Evolutionary conservation across 495 filamentous ascomycete species (phyloP), one percentile per base, ranked within the genome.

Genomic region (Sporormia fimetaria): DNA sequence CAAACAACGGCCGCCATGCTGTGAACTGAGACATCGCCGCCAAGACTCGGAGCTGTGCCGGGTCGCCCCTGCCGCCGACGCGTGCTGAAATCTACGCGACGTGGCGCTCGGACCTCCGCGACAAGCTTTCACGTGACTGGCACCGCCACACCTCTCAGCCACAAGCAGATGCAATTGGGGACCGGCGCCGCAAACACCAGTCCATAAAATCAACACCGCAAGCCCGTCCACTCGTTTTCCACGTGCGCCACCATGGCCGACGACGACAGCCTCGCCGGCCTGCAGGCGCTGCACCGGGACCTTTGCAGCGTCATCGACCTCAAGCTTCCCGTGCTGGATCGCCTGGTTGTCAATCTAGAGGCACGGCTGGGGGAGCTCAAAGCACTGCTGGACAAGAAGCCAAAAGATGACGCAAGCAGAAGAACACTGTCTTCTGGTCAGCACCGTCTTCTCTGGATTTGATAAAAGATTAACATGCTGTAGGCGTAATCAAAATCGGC

Each of bases 261-360:
- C 32, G 57, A 68, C 40, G 70, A 73, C 52, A 70, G 66, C 40
- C 67, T 86, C 56, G 75, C 73, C 44, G 69, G 70, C 59, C 74
- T 93, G 44, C 75, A 80, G 58, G 77, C 70, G 59, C 70, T 94
- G 33, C 81, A 87, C 58, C 72, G 75, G 51, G 85, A 94, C 59
- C 71, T 94, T 35, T 62, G 76, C 45, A 74, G 76, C 32, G 64
- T 87, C 33, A 67, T 69, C 29, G 71, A 81, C 37, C 65, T 68
- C 16, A 70, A 69, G 26, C 62, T 80, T 32, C 67, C 67, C 21
- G 80, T 73, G 45, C 57, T 80, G 40, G 76, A 80, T 32, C 69
- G 71, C 37, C 66, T 87, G 12, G 69, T 69, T 26, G 54, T 73
- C 43, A 72, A 86, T 52, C 64, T 96, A 27, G 78, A 83, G 53